Conservation (phyloP, 2,329 filamentous ascomycete genomes). For the Coniella lustricola region DNA sequence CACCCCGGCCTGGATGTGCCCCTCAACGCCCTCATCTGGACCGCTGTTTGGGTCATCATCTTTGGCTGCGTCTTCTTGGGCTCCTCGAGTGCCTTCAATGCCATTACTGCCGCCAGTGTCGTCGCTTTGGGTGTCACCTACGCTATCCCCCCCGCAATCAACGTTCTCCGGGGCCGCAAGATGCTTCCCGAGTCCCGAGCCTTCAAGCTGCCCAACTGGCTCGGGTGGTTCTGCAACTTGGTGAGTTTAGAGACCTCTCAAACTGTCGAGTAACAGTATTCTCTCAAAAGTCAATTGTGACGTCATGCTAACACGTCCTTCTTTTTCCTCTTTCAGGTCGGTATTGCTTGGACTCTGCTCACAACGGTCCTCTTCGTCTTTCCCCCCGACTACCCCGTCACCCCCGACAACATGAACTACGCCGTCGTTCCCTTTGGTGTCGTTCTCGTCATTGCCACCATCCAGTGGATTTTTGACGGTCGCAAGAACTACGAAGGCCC, state of each 20-base stretch:
- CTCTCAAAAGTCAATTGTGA: too few species aligned
- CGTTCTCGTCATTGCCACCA: conserved; percentile 36
- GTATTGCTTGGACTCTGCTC: conserved; percentile 59
- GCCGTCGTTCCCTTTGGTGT: conserved; percentile 41
- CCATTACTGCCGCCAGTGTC: conserved; percentile 63
- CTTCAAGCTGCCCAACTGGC: conserved; percentile 27
- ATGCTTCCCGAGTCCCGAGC: conserved; percentile 49
- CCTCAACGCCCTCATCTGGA: conserved; percentile 58
- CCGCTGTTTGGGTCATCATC: conserved; percentile 53
- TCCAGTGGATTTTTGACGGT: conserved; percentile 42
- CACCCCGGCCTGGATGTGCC: conserved; percentile 57
- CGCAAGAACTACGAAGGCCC: conserved; percentile 40
- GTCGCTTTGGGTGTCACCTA: conserved; percentile 68
- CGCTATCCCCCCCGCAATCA: conserved; percentile 65
- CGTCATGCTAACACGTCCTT: conserved; percentile 21
- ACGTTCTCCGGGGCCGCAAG: conserved; percentile 57
- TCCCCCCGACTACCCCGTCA: conserved; percentile 59
- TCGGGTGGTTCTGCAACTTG: conserved; percentile 29
- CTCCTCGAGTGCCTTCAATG: conserved; percentile 61
- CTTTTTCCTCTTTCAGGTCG: conserved; percentile 28
- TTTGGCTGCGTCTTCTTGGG: conserved; percentile 67
- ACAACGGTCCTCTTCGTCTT: conserved; percentile 72
- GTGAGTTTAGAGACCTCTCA: conserved; percentile 11
- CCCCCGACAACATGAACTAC: conserved; percentile 61
- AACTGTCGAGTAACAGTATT: background rate